Base-by-base conservation (phyloP, 768 basidiomycete species). In the Termitomyces sp. region DNA sequence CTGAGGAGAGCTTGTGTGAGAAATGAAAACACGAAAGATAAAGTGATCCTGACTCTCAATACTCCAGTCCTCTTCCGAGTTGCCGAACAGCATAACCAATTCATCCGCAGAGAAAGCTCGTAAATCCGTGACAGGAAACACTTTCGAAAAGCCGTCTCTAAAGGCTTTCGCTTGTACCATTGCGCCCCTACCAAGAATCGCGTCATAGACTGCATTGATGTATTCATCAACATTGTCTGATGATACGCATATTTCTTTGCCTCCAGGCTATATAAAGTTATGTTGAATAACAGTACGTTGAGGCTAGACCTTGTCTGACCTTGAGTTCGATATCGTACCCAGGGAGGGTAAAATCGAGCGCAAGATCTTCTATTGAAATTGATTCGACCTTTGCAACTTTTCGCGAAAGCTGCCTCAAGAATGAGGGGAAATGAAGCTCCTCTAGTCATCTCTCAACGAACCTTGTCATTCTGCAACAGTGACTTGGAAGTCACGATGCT, bases 31-130 rank as follows among this genome's bases (percentile, higher is more conserved):
- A 28, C 49, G n/a, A 47, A 44, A 28, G 10, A 2, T 53, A 18
- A 54, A 32, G 33, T 33, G 20, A 50, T 23, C 33, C 93, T 63
- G 71, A 98, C 95, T 93, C 72, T 97, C 95, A 12, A 80, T 69
- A 61, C 83, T 87, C 97, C 97, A 99, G 69, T 99, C 97, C 69
- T 99, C 97, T n/a, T 98, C 93, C 9, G 90, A 86, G 66, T 95
- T 95, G 18, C 96, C 96, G 67, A 98, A 96, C 23, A 98, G 79
- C 83, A 96, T 91, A 16, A 91, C 90, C n/a, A 99, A 75, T 72
- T 99, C 97, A 59, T 97, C 93, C 5, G 93, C 83, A 40, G 95
- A 89, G 75, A 99, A 99, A 6, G 93, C 91, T 64, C 89, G 86
- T 33, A 99, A 76, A 68, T 99, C 95, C 30, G 81, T 76, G 49